Evolutionary conservation across 352 stramenopile genomes (phyloP).

Genomic region (Globisporangium uncinulatum): DNA sequence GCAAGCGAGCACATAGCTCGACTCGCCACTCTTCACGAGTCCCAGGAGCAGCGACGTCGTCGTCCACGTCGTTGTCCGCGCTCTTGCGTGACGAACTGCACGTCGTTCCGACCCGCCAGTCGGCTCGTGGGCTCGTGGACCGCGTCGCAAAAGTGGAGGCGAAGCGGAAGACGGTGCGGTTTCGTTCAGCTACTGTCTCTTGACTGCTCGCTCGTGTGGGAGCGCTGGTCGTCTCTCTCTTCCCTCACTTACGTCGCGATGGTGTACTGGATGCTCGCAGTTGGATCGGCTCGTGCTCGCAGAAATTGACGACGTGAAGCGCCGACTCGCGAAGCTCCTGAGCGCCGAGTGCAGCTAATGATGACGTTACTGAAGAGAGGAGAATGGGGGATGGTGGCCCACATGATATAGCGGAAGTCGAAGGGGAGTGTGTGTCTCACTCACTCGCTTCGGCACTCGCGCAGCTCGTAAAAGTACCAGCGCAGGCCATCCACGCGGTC

Average conservation of each 20-base stretch:
- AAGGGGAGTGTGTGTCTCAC: not conserved
- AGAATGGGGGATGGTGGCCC: not conserved
- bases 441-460: constrained; percentile 8
- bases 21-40: not conserved
- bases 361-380: too few relatives aligned
- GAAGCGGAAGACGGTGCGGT: constrained; percentile 56
- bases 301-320: constrained; percentile 64
- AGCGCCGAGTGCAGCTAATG: constrained; percentile 9
- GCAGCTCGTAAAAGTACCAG: constrained; percentile 77
- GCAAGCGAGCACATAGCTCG: not conserved
- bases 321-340: constrained; percentile 47
- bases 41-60: constrained; percentile 1
- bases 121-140: constrained; percentile 34
- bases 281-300: constrained; percentile 54
- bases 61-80: constrained; percentile 24
- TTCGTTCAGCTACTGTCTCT: too few relatives aligned
- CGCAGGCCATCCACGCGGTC: constrained; percentile 45
- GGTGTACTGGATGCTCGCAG: constrained; percentile 12
- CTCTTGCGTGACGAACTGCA: constrained; percentile 32
- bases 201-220: too few relatives aligned
- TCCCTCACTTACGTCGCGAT: not conserved
- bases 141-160: constrained; percentile 35
- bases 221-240: not conserved
- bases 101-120: not conserved
- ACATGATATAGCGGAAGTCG: not conserved